A percentile compares a stretch with the other conserved stretches of the same genome.
Evolutionary conservation across 495 filamentous ascomycete genomes (phyloP).

Genomic region (Hypoxylon intermedium): DNA sequence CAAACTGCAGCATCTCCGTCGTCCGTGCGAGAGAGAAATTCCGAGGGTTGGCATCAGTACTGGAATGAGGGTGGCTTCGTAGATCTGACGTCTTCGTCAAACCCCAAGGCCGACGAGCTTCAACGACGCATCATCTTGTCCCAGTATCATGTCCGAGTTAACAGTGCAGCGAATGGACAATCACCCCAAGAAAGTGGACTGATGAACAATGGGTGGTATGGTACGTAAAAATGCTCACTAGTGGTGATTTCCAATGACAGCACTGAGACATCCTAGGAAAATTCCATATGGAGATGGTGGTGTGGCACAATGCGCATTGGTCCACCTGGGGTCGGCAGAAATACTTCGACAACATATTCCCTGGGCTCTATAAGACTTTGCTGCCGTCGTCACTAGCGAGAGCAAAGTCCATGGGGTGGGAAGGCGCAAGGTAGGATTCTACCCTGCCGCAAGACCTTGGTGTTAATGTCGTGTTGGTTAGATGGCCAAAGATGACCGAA

Average conservation of each 20-base stretch:
- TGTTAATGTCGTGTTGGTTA: too few relatives aligned
- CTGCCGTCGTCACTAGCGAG: constrained; percentile 50
- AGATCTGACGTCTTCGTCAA: constrained; percentile 49
- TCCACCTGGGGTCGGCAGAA: constrained; percentile 51
- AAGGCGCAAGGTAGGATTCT: constrained; percentile 44
- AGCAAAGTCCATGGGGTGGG: constrained; percentile 52
- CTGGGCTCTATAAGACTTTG: constrained; percentile 51
- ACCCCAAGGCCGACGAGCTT: constrained; percentile 52
- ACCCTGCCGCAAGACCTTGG: too few relatives aligned
- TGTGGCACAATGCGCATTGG: constrained; percentile 57
- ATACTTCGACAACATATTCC: constrained; percentile 47
- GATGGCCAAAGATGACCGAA: constrained; percentile 60
- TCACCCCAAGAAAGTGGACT: constrained; percentile 52
- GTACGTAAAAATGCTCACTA: constrained; percentile 14
- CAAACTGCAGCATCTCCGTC: constrained; percentile 22
- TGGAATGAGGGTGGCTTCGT: constrained; percentile 57
- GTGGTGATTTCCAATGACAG: too few relatives aligned
- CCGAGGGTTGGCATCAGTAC: constrained; percentile 49
- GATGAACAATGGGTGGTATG: constrained; percentile 55
- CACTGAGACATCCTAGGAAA: constrained; percentile 16
- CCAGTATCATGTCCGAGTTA: constrained; percentile 58
- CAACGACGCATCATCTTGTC: constrained; percentile 59
- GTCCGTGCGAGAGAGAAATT: constrained; percentile 19
- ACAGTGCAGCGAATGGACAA: constrained; percentile 46
- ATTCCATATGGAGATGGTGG: constrained; percentile 50